Base-by-base conservation (phyloP, 208 protist genomes). In the Acanthamoeba royreba region DNA sequence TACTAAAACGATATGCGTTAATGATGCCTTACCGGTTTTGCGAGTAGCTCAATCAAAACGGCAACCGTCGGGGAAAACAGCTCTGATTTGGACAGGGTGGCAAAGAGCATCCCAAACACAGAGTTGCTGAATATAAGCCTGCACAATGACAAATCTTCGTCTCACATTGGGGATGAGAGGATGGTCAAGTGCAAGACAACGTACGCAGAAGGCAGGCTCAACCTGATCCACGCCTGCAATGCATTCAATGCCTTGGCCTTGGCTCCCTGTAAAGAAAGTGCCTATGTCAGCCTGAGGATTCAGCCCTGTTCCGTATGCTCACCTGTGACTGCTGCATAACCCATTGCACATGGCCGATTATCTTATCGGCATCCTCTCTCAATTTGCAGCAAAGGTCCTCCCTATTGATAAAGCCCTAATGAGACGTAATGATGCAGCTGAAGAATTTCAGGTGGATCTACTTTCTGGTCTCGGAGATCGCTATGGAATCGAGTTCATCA, bases 61-160 rank as follows among this genome's bases (percentile, higher is more conserved):
- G 25, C 72, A 2, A 52, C 72, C 0, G 72, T 83, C 25, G 72
- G 42, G 22, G 15, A 11, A 17, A 83, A 83, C 35, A 83, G 72
- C 0, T 83, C 72, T 0, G 42, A 8, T 13, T 52, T 83, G 5
- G 72, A 22, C 2, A 83, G 72, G 25, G 40, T 83, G 72, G n/a
- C 5, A 28, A 83, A 83, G 72, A 83, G 72, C 72, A 83, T 83
- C 43, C 72, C 72, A 31, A 83, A 83, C 22, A 83, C 72, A 19
- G 72, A 83, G 28, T 83, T 83, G 72, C 72, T 83, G 72, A 83
- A 83, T 43, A 83, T 43, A 19, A 83, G 72, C 25, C 72, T 83
- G 72, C 42, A 52, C 58, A 25, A 25, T n/a, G 42, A 33, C 22
- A 11, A 42, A 35, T 1, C 2, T 38, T 7, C 5, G 31, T 1